Evolutionary conservation across 805 yeast species (phyloP).

Genomic region (Grigorovia transvaalensis): DNA sequence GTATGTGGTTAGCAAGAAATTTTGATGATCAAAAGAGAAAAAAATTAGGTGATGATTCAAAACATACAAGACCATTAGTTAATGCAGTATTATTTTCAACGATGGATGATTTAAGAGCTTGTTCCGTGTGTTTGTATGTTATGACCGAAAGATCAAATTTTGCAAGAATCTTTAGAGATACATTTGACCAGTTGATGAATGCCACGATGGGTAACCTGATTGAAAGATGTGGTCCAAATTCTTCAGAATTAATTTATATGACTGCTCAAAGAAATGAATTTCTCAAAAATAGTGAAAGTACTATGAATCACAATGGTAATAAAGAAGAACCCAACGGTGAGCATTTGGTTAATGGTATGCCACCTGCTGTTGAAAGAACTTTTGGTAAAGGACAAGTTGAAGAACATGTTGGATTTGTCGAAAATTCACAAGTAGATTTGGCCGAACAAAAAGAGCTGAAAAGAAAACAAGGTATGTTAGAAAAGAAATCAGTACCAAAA

Average conservation of each 20-base stretch:
- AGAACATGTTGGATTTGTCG: conserved; percentile 30
- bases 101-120: conserved; percentile 53
- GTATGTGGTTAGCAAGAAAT: conserved; percentile 57
- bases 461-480: conserved; percentile 39
- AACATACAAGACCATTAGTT: conserved; percentile 50
- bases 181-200: conserved; percentile 55
- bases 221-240: conserved; percentile 54
- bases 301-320: not conserved
- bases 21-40: conserved; percentile 47
- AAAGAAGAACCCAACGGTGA: not conserved
- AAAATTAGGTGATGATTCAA: conserved; percentile 45
- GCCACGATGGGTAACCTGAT: conserved; percentile 55
- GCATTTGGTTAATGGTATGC: conserved; percentile 34
- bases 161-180: conserved; percentile 52
- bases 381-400: conserved; percentile 25
- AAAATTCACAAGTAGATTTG: conserved; percentile 29
- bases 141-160: conserved; percentile 57
- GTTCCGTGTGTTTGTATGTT: conserved; percentile 53
- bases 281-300: not conserved
- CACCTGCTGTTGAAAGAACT: conserved; percentile 47
- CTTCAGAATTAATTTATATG: conserved; percentile 42
- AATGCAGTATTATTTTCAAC: conserved; percentile 45
- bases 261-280: conserved; percentile 3
- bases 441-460: conserved; percentile 41
- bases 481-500: conserved; percentile 44